Evolutionary conservation across 2,329 filamentous ascomycete genomes (phyloP).

Genomic region (Alternaria consortialis): DNA sequence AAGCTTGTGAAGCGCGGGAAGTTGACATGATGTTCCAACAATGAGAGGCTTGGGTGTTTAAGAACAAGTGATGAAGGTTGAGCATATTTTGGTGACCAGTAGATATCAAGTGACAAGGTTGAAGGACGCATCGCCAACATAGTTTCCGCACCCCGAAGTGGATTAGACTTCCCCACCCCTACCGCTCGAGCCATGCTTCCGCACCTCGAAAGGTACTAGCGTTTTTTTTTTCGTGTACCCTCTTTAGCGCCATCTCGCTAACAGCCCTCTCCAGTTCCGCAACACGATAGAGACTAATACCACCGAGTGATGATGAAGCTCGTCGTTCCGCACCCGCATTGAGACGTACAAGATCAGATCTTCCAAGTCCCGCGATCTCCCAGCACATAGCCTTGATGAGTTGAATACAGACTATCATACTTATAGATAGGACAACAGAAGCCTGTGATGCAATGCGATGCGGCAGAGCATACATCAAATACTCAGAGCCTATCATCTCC

Average conservation of each 20-base stretch:
- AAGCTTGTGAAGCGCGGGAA: not conserved
- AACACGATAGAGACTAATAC: not conserved
- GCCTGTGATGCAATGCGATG: not conserved
- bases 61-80: not conserved
- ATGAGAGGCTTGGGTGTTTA: not conserved
- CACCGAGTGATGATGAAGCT: not conserved
- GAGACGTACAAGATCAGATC: not conserved
- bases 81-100: not conserved
- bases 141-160: not conserved
- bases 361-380: not conserved
- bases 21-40: not conserved
- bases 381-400: not conserved
- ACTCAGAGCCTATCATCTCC: not conserved
- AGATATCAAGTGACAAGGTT: not conserved
- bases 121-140: not conserved
- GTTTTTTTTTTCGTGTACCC: not conserved
- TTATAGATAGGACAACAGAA: not conserved
- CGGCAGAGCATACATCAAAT: not conserved
- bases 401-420: not conserved
- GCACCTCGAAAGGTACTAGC: not conserved
- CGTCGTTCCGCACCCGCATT: not conserved
- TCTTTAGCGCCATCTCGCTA: not conserved
- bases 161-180: not conserved
- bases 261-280: not conserved
- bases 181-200: not conserved